Percentiles rank a stretch among this genome's conserved stretches.
Conservation (phyloP, 257 asterid species). For the Gardenia jasminoides region DNA sequence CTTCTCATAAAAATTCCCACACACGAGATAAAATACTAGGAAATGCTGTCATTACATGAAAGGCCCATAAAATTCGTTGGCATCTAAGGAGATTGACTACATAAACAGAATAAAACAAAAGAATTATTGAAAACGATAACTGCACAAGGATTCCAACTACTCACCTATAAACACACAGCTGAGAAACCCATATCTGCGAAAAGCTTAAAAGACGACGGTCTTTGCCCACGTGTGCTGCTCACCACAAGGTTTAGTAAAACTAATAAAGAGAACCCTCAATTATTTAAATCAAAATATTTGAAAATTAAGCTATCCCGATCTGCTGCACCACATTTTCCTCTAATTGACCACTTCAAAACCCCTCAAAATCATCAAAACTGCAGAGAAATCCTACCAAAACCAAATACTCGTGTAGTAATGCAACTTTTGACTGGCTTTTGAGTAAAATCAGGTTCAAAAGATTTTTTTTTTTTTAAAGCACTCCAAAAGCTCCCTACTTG, state of each 20-base stretch:
- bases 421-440: background rate
- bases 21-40: conserved; percentile 12
- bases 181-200: background rate
- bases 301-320: background rate
- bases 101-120: conserved; percentile 12
- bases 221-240: background rate
- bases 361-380: background rate
- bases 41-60: conserved; percentile 35
- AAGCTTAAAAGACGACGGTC: background rate
- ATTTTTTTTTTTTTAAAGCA: conserved; percentile 14
- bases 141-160: conserved; percentile 8
- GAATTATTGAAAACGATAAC: conserved; percentile 8
- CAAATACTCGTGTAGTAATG: background rate
- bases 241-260: background rate
- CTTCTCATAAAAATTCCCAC: conserved; percentile 18
- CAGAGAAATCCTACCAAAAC: background rate
- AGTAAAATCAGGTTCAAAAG: conserved; percentile 7
- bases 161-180: conserved; percentile 27
- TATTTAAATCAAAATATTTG: background rate
- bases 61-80: conserved; percentile 7
- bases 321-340: background rate
- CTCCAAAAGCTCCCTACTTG: conserved; percentile 21
- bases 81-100: background rate
- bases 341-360: background rate
- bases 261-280: background rate